phyloP scores from a whole-genome alignment of 352 stramenopile genomes.

The Phytophthora sp. region DNA sequence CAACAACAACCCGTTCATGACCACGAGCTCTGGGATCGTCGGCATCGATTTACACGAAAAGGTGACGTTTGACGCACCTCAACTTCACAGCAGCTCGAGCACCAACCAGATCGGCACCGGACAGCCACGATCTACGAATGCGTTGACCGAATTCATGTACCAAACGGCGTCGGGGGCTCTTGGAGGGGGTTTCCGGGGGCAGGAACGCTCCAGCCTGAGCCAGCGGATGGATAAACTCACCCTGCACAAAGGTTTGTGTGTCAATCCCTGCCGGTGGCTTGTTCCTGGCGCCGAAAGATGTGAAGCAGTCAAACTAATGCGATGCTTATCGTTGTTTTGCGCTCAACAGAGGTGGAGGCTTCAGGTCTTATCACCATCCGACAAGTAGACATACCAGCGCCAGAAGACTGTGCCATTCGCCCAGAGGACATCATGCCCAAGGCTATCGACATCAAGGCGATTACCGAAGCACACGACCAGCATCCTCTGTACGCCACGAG shows the following conservation, averaged over 20 bases:
- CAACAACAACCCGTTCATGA: constrained; percentile 85
- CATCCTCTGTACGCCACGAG: constrained; percentile 81
- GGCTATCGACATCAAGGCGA: constrained; percentile 60
- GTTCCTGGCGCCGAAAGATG: not conserved
- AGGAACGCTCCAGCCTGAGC: constrained; percentile 65
- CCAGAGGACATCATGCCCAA: constrained; percentile 60
- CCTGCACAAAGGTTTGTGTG: constrained; percentile 63
- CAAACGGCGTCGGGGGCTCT: constrained; percentile 67
- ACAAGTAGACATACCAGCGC: constrained; percentile 57
- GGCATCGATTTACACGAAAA: constrained; percentile 80
- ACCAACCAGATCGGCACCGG: constrained; percentile 42
- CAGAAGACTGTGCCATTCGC: constrained; percentile 55
- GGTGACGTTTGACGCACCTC: constrained; percentile 65
- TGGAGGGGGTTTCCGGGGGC: constrained; percentile 46
- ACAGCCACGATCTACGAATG: constrained; percentile 26
- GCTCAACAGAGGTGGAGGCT: constrained; percentile 56
- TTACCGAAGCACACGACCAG: constrained; percentile 62
- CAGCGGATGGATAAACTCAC: constrained; percentile 81
- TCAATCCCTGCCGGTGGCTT: not conserved
- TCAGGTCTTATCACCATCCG: constrained; percentile 61
- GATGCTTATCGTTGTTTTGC: no score
- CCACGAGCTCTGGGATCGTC: constrained; percentile 84
- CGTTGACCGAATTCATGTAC: constrained; percentile 82
- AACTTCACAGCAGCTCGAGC: constrained; percentile 37
- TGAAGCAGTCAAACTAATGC: not conserved